Percentiles rank a stretch among this genome's conserved stretches.
phyloP scores from a whole-genome alignment of 2,329 filamentous ascomycete species.

The Xylaria sp. region DNA sequence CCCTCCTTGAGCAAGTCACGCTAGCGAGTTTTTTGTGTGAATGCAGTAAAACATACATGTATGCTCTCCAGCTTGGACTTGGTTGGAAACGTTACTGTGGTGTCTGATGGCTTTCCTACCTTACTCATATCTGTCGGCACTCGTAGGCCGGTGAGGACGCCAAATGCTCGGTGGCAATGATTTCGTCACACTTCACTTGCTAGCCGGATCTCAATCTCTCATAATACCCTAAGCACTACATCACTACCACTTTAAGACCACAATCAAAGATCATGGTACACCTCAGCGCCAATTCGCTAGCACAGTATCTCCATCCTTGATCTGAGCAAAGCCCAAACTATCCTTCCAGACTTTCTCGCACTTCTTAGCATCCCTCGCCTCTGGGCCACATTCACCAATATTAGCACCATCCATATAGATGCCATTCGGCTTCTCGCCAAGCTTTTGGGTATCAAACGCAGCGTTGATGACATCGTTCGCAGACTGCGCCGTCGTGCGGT shows the following conservation, averaged over 20 bases:
- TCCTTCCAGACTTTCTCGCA: constrained; percentile 47
- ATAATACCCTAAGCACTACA: not conserved
- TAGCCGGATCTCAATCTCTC: not conserved
- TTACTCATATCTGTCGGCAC: not conserved
- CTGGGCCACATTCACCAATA: constrained; percentile 35
- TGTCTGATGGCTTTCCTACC: not conserved
- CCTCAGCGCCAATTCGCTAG: constrained; percentile 44
- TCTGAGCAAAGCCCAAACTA: constrained; percentile 42
- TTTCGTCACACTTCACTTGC: not conserved
- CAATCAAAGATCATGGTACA: not conserved
- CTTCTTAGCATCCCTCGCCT: constrained; percentile 47
- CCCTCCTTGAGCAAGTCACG: not conserved
- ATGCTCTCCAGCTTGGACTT: not conserved
- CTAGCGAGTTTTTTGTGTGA: not conserved
- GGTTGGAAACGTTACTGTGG: not conserved
- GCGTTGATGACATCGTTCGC: constrained; percentile 48
- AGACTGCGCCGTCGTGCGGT: constrained; percentile 46
- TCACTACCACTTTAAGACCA: not conserved
- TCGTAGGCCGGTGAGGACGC: not conserved
- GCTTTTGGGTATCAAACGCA: constrained; percentile 43
- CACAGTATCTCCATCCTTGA: constrained; percentile 47
- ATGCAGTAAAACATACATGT: not conserved
- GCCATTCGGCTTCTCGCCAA: constrained; percentile 48
- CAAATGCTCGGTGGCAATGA: not conserved
- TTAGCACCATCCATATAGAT: constrained; percentile 48